Base-by-base conservation (phyloP, 75 land plant species). In the Sequoiadendron giganteum region DNA sequence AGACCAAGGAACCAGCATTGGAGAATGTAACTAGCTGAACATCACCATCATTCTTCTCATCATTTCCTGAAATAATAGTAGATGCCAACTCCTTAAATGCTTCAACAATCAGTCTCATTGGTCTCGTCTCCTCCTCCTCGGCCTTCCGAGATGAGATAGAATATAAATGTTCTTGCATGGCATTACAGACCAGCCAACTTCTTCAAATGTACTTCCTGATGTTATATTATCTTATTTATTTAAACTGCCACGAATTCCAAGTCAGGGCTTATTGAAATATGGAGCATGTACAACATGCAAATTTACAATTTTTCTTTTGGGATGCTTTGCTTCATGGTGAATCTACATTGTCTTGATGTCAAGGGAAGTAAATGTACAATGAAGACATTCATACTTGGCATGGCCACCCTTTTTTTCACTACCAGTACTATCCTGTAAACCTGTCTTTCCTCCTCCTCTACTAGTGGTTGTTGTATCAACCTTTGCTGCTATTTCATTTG, bases 281-380 rank as follows among this genome's bases (percentile, higher is more conserved):
- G 85, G 19, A 6, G 72, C 82, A 3, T 13, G 28, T 36, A 80
- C 47, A 1, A 90, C 92, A 87, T 97, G 97, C 55, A 93, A 90
- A 86, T 97, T 95, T 45, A 83, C 75, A 58, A 97, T 79, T 90
- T 94, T 96, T 36, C 87, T 43, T 84, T 97, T 97, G 14, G 99
- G 97, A 56, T 97, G 99, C 45, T 87, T 85, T 25, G 97, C 90
- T 0, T 95, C 99, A 86, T 97, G 99, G 89, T 97, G 99, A 43
- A 97, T 97, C 89, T 93, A 93, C 97, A 96, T 96, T 18, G 96
- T 89, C 79, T 97, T 97, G n/a, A 93, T 73, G 68, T 97, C 97
- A 32, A 96, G 99, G 2, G 94, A 97, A 1, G 96, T 97, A 36
- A 90, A 87, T 90, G 96, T 97, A 93, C 97, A 97, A 56, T 87